Percentiles rank a stretch among this genome's conserved stretches.
phyloP scores from a whole-genome alignment of 352 stramenopile genomes.

The Phytophthora uliginosa region DNA sequence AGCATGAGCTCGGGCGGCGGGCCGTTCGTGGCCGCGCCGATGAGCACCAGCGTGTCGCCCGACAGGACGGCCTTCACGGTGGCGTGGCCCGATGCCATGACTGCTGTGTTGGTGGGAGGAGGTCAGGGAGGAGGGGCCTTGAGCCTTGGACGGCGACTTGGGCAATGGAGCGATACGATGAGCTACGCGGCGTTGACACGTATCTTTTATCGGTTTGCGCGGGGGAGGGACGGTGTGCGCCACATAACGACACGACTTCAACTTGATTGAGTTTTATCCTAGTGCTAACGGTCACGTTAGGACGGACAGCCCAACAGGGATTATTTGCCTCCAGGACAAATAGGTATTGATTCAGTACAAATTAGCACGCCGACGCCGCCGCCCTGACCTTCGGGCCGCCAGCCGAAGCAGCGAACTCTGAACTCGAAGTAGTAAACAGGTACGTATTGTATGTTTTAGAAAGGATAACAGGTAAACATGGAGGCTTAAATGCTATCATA shows the following conservation, averaged over 20 bases:
- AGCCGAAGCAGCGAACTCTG: no score
- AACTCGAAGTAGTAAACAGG: no score
- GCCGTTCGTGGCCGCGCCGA: conserved; percentile 88
- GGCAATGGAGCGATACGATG: background rate
- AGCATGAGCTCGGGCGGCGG: conserved; percentile 96
- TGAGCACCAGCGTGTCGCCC: conserved; percentile 98
- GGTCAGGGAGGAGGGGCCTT: background rate
- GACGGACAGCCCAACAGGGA: no score
- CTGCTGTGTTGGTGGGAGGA: background rate
- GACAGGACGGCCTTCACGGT: conserved; percentile 98
- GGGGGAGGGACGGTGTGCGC: background rate
- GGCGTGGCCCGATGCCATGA: conserved; percentile 88
- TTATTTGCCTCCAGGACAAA: no score
- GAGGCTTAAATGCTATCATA: no score
- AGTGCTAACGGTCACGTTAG: no score
- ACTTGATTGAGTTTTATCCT: background rate
- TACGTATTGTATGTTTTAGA: no score
- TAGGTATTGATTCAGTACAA: no score
- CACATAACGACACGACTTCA: conserved; percentile 1
- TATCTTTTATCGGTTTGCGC: conserved; percentile 4
- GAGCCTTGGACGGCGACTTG: conserved; percentile 13
- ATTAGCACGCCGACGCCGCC: no score
- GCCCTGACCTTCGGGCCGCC: no score
- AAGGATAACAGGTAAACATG: no score
- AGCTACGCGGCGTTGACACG: background rate